phyloP scores from a whole-genome alignment of 805 yeast genomes.

The Kuraishia hungarica region DNA sequence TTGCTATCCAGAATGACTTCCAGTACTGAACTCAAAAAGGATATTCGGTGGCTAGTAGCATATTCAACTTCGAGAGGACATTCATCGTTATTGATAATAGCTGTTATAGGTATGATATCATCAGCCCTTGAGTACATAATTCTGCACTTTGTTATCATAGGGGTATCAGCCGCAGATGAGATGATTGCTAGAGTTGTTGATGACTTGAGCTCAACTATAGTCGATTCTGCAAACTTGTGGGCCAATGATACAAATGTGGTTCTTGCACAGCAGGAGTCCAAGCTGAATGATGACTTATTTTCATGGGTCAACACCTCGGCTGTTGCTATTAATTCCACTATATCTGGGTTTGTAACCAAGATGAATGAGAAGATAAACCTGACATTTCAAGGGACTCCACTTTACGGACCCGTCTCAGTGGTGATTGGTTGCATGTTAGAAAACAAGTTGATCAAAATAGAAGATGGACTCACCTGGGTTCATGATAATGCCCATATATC shows the following conservation, averaged over 20 bases:
- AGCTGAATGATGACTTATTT: slow-evolving; percentile 56
- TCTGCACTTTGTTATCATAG: slow-evolving; percentile 14
- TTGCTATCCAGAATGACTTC: slow-evolving; percentile 8
- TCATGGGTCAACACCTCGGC: slow-evolving; percentile 59
- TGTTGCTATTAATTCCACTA: slow-evolving; percentile 47
- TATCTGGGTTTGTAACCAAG: slow-evolving; percentile 44
- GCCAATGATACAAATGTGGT: slow-evolving; percentile 45
- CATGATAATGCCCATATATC: slow-evolving; percentile 49
- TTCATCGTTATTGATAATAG: slow-evolving; percentile 38
- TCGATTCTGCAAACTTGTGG: slow-evolving; percentile 37
- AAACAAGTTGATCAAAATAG: slow-evolving; percentile 55
- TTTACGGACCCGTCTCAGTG: slow-evolving; percentile 52
- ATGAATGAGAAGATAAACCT: slow-evolving; percentile 51
- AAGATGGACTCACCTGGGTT: slow-evolving; percentile 75
- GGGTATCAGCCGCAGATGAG: background rate
- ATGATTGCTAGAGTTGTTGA: background rate
- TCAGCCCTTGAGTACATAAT: slow-evolving; percentile 47
- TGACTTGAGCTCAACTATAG: slow-evolving; percentile 11
- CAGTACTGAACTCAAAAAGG: slow-evolving; percentile 7
- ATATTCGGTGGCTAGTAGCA: slow-evolving; percentile 33
- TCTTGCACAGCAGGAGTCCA: slow-evolving; percentile 36
- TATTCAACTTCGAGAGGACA: slow-evolving; percentile 51
- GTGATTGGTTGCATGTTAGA: slow-evolving; percentile 78
- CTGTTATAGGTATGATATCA: slow-evolving; percentile 46
- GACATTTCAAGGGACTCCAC: slow-evolving; percentile 60